Evolutionary conservation across 2,329 filamentous ascomycete species (phyloP), one percentile per base, ranked within the genome.

Genomic region (Scopulariopsis brevicaulis): DNA sequence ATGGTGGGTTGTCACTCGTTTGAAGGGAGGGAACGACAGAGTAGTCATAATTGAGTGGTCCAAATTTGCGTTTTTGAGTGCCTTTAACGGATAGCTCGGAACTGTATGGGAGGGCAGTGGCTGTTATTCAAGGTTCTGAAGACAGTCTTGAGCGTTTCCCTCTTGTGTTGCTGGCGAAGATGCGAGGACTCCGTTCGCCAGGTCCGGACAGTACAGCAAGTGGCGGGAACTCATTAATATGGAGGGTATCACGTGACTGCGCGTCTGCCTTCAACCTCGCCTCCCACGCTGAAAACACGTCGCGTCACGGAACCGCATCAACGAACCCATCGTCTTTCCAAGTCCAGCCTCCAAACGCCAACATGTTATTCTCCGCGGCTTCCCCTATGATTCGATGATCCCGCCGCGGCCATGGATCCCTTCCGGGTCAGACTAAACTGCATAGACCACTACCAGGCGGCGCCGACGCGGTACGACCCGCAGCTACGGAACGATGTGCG

Each of bases 371-470:
- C 7, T 20, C 20, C 20, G 12, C 20, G 20, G 8, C 10, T 10
- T 14, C 11, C n/a, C n/a, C 20, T 7, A 25, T 51, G 15, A 56
- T 51, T 43, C 40, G 10, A 12, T 18, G 43, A 52, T 24, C 20
- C 8, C 40, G 18, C 20, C n/a, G 15, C 20, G 32, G 35, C 32
- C 20, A 57, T 57, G 55, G 86, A 90, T 66, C 77, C 82, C 64
- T 97, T 99, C 74, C 87, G 89, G 65, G 85, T 99, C 69, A 88
- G 92, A 65, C 77, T 99, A 68, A 96, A 99, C 70, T 96, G 90
- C 75, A 86, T 99, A 74, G 94, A 99, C 73, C 86, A 94, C 70
- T 99, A 97, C 71, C 91, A 96, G 73, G 83, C 86, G 48, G 78
- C 78, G 12, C 88, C 91, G 20, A 89, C 90, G 55, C 79, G 80